Base-by-base conservation (phyloP, 192 early-diverging fungal genomes). In the Umbelopsis sp. region DNA sequence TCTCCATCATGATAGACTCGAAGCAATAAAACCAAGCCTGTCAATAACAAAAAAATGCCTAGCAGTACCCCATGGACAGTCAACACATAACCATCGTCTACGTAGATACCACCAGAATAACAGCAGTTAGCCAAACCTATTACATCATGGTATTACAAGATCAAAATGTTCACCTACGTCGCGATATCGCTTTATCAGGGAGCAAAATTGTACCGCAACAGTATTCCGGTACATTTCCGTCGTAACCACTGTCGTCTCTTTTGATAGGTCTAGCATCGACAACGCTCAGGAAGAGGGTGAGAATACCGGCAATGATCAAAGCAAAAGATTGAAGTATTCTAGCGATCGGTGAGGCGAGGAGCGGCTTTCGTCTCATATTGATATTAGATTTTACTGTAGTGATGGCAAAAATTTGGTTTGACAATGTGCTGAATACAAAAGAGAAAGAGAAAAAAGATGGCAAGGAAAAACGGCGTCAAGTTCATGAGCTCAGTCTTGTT, bases 401-500 rank as follows among this genome's bases (percentile, higher is more conserved):
- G 11, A 30, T 33, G 33, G 16, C 15, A 58, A 30, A 18, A 16
- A 58, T 33, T 58, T 30, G 30, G 11, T 30, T 18, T 51, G 9
- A 61, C 2, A 18, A 37, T 7, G 30, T 35, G 27, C 13, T 35
- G 18, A 35, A 30, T 37, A 61, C 7, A 23, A 10, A 52, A 61
- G 30, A 61, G 30, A 61, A 61, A 61, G 33, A 35, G 13, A 35
- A 35, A 35, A 12, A 18, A 16, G 23, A 6, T 12, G 23, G 13
- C 30, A n/a, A 16, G 25, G 25, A 25, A 22, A 22, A 35, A n/a
- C 55, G 27, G 55, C 55, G 11, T 13, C 51, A 52, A 61, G 30
- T 61, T 33, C 55, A 35, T 61, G 27, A 61, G 55, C 25, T 30
- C 27, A n/a, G 25, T 58, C 16, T 61, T 61, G 55, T 61, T 61